Evolutionary conservation across 75 land plant species (phyloP), one percentile per base, ranked within the genome.

Genomic region (Cupressus sempervirens): DNA sequence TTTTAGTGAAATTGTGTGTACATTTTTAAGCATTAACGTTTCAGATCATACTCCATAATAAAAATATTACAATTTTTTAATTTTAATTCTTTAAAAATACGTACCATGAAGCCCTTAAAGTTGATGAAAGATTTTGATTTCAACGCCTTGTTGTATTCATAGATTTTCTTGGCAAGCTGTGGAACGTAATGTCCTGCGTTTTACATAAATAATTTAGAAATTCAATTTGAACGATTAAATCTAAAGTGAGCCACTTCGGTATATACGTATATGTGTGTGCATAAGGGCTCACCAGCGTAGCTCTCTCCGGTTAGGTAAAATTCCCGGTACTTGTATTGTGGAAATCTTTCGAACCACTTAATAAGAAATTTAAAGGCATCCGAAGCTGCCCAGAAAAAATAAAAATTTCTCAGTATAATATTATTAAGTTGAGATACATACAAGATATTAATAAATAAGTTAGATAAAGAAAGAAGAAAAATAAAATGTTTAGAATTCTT

Each of bases 261-360:
- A 82, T 54, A 50, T 50, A 50, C 40, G 7, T 62, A 32, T 83
- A 16, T 36, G 10, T 26, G 14, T 50, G 5, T 50, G 7, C 35
- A 67, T 29, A 32, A 70, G 18, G 11, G 36, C 83, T n/a, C 87
- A 97, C 99, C 99, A 68, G 95, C 97, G 88, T 97, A 97, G 84
- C 99, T 97, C 87, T 97, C 99, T 67, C 99, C 99, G 15, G 93
- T 52, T 12, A 97, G 91, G 86, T 97, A 97, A 83, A 97, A 95
- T n/a, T 95, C 99, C 14, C 97, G 84, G 80, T 87, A 18, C 86
- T 89, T 94, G 85, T 94, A 97, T 67, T 91, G 91, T 20, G 99
- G 99, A 80, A 95, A 97, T 65, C 97, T 93, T 75, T 87, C 72
- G 84, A 97, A 86, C 99, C 99, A 97, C 32, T 83, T 84, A 16